These are phyloP conservation scores for Lasiodiplodia theobromae DNA, from an alignment of 2,329 filamentous ascomycete genomes.

Conservation along the genomic window DNA sequence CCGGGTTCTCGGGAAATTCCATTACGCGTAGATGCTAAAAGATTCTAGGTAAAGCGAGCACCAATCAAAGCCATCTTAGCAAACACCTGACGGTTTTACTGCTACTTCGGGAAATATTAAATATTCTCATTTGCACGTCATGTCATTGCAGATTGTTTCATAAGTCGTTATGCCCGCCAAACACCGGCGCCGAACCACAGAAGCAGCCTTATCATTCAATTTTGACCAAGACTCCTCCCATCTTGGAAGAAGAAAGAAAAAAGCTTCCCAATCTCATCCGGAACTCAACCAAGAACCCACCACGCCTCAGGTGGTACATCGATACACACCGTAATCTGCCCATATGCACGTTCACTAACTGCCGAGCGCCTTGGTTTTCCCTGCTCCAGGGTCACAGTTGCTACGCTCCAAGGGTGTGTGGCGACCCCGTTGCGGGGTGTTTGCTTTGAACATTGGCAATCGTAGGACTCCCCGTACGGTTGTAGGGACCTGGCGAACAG, in stretches of 20 bases:
- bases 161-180: background rate
- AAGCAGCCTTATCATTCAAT: background rate
- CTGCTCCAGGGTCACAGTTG: too few species aligned
- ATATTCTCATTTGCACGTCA: background rate
- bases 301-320: too few species aligned
- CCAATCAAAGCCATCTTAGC: background rate
- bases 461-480: too few species aligned
- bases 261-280: background rate
- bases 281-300: background rate
- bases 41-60: background rate
- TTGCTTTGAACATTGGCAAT: too few species aligned
- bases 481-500: too few species aligned
- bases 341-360: too few species aligned
- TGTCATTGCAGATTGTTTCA: background rate
- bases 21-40: background rate
- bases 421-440: too few species aligned
- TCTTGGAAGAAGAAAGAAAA: too few species aligned
- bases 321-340: too few species aligned
- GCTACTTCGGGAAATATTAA: background rate
- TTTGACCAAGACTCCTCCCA: background rate
- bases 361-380: too few species aligned
- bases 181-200: background rate
- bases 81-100: background rate
- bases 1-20: background rate
- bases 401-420: too few species aligned